These are phyloP conservation scores for Chaetoceros tenuissimus DNA, from an alignment of 108 stramenopile genomes.

Conservation along the genomic window DNA sequence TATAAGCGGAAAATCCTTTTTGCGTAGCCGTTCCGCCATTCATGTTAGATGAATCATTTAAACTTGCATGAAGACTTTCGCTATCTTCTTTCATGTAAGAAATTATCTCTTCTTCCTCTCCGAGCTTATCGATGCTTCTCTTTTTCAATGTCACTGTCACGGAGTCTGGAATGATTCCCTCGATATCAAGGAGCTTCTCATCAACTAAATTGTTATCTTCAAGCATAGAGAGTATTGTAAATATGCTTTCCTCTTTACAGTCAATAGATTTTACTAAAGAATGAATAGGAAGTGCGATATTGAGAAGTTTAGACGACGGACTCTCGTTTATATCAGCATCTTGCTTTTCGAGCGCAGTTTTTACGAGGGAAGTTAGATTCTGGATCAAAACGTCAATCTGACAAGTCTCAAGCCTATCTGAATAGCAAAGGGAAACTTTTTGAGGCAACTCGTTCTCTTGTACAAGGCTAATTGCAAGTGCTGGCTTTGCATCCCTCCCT, in stretches of 20 bases:
- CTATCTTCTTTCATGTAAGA: constrained; percentile 43
- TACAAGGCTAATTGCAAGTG: constrained; percentile 70
- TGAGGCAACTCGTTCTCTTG: constrained; percentile 56
- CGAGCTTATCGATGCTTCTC: constrained; percentile 56
- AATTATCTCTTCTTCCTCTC: constrained; percentile 42
- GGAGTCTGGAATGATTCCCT: constrained; percentile 57
- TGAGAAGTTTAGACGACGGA: constrained; percentile 10
- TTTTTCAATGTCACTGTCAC: constrained; percentile 62
- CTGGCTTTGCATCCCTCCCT: constrained; percentile 86
- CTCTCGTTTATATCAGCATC: constrained; percentile 6
- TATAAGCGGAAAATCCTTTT: constrained; percentile 60
- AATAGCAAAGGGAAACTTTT: constrained; percentile 69
- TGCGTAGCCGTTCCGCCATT: constrained; percentile 33
- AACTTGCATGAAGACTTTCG: constrained; percentile 23
- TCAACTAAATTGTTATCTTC: constrained; percentile 41
- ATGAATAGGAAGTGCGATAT: constrained; percentile 50
- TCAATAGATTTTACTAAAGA: constrained; percentile 39
- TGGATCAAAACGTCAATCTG: constrained; percentile 53
- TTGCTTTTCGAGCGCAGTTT: constrained; percentile 4
- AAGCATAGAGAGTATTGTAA: constrained; percentile 70
- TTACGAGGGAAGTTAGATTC: constrained; percentile 5
- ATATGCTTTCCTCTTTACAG: constrained; percentile 80
- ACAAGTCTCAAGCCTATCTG: constrained; percentile 49
- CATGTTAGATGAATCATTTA: not conserved
- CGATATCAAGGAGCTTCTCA: constrained; percentile 43